Conservation (phyloP, 176 grass and related monocot genomes). For the Triticum aestivum region DNA sequence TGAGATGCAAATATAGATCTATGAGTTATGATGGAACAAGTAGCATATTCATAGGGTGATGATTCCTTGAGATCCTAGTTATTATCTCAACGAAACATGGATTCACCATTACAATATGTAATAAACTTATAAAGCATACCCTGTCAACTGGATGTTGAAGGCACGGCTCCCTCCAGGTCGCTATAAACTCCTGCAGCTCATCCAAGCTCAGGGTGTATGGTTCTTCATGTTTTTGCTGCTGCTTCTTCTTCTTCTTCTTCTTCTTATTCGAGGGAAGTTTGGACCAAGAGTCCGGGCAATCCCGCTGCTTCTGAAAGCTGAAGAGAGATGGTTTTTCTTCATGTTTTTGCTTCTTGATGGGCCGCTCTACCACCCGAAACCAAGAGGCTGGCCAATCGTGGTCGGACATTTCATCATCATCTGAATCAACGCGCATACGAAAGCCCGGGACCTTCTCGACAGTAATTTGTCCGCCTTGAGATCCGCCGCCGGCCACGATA, state of each 20-base stretch:
- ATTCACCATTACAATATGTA: background rate
- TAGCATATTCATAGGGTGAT: background rate
- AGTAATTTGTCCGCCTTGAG: background rate
- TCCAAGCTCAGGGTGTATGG: background rate
- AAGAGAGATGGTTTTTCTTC: too few relatives aligned
- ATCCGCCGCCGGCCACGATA: background rate
- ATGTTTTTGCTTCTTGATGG: background rate
- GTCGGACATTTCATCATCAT: conserved; percentile 11
- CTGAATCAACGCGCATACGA: conserved; percentile 4
- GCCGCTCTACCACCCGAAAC: background rate
- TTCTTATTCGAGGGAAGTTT: background rate
- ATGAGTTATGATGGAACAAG: background rate
- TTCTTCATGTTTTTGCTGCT: background rate
- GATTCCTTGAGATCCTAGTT: background rate
- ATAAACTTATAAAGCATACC: background rate
- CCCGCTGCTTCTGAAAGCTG: too few relatives aligned
- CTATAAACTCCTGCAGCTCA: background rate
- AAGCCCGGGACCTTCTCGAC: background rate
- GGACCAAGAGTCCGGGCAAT: background rate
- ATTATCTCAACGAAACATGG: background rate
- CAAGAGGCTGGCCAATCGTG: background rate
- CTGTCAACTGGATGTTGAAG: background rate
- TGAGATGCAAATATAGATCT: background rate
- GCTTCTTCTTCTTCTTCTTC: background rate
- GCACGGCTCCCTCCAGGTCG: background rate